Base-by-base conservation (phyloP, 768 basidiomycete genomes). In the Tricholoma hemisulphureum region DNA sequence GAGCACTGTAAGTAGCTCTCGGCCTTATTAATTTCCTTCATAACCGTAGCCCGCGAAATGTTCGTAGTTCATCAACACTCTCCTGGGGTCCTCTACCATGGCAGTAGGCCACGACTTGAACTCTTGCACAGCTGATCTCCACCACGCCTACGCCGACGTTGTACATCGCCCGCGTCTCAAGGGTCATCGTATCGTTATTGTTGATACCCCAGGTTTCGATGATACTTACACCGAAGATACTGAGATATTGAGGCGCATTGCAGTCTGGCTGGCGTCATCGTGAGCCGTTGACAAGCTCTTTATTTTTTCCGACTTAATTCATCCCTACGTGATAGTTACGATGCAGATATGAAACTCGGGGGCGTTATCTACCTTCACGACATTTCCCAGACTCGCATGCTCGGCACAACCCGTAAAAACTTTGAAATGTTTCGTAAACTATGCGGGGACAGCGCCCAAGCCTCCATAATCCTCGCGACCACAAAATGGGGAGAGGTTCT, bases 51-150 rank as follows among this genome's bases (percentile, higher is more conserved):
- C n/a, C n/a, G n/a, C n/a, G 6, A n/a, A n/a, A 41, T 53, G 9
- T 45, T 35, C 9, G 34, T 50, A 65, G 70, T 70, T 69, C 52
- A 65, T 66, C 39, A 65, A 63, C 51, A 56, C 55, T 31, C 56
- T 64, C 23, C 21, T 60, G 35, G 57, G 54, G 4, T 28, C 55
- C 41, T 41, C 54, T 10, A 59, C 62, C 18, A 55, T 53, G 2
- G 51, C 45, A 5, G 65, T 69, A 14, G 68, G 71, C 10, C 61
- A 69, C 48, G 28, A 35, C 20, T 59, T 72, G 10, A 51, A 63
- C 14, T 69, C 71, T 24, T 61, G 61, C 35, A 72, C 71, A 3
- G 55, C 45, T 31, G 56, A 65, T 6, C 48, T 72, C 16, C 51
- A 61, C 21, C 58, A 64, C 9, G 55, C 65, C 58, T 52, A 41